phyloP scores from a whole-genome alignment of 1,139 yeast genomes.

The Magnusiomyces tetraspermus region DNA sequence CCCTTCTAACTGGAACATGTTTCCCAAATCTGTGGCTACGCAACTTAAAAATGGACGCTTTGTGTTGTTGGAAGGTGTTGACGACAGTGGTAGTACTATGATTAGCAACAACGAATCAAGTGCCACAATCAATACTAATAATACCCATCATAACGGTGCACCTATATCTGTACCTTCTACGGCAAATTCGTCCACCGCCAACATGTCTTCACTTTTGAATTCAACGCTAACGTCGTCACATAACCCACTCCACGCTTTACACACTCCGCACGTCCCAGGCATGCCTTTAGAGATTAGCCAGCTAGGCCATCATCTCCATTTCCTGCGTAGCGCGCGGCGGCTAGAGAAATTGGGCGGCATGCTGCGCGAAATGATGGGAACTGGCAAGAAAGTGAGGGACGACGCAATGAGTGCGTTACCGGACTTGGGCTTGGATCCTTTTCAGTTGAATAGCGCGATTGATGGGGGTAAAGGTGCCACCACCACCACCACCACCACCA shows the following conservation, averaged over 20 bases:
- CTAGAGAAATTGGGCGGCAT: slow-evolving; percentile 81
- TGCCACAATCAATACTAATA: too few species aligned
- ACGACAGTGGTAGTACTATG: not conserved
- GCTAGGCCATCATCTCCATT: slow-evolving; percentile 53
- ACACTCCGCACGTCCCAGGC: not conserved
- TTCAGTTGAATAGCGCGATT: slow-evolving; percentile 6
- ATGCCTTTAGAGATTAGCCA: not conserved
- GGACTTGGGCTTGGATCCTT: slow-evolving; percentile 30
- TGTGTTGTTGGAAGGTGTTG: not conserved
- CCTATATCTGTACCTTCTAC: not conserved
- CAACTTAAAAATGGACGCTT: slow-evolving; percentile 4
- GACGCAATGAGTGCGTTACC: slow-evolving; percentile 85
- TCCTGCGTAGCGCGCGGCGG: slow-evolving; percentile 63
- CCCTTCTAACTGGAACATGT: not conserved
- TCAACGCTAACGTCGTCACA: not conserved
- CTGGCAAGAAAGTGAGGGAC: slow-evolving; percentile 64
- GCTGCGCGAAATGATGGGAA: slow-evolving; percentile 64
- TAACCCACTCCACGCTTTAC: not conserved
- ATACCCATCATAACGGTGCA: too few species aligned
- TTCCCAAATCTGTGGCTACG: slow-evolving; percentile 2
- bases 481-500: not conserved
- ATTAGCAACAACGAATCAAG: not conserved
- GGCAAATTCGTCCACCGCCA: not conserved
- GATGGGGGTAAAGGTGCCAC: slow-evolving; percentile 9
- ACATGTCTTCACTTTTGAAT: not conserved